A percentile compares a stretch with the other conserved stretches of the same genome.
Conservation (phyloP, 1,284 basidiomycete genomes). For the Ustilago hordei region DNA sequence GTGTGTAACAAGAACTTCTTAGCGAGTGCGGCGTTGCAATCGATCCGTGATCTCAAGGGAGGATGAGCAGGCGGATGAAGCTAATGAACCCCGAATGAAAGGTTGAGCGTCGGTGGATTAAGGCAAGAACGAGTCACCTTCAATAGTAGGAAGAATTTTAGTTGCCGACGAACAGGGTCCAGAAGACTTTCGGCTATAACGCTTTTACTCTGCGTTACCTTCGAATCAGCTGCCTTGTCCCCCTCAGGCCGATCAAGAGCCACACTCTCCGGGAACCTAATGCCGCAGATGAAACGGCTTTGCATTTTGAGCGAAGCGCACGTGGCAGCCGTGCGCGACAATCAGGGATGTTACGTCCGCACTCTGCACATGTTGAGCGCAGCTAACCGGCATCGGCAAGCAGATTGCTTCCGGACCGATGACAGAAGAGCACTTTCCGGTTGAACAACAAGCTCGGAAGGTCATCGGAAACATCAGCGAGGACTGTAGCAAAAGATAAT, state of each 20-base stretch:
- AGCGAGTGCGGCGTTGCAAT: neutral
- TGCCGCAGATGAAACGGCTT: neutral
- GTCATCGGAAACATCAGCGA: neutral
- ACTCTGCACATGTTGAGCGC: too few relatives aligned
- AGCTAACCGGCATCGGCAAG: too few relatives aligned
- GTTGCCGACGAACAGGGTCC: slow-evolving; percentile 10
- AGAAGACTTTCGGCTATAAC: slow-evolving; percentile 22
- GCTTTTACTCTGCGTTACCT: slow-evolving; percentile 16
- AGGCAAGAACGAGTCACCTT: slow-evolving; percentile 16
- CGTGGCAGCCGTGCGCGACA: neutral
- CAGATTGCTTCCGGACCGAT: too few relatives aligned
- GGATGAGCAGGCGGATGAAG: neutral
- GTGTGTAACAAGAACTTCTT: too few relatives aligned
- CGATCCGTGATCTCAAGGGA: neutral
- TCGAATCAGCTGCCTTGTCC: neutral
- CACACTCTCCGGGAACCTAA: too few relatives aligned
- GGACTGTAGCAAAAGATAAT: neutral
- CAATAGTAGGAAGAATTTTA: neutral
- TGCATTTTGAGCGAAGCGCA: neutral
- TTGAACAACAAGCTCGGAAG: neutral
- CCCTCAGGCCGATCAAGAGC: neutral
- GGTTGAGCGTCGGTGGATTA: neutral
- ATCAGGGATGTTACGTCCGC: neutral
- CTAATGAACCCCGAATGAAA: neutral
- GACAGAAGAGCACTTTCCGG: too few relatives aligned